phyloP scores from a whole-genome alignment of 163 green algal genomes.

The Volvox carteri region DNA sequence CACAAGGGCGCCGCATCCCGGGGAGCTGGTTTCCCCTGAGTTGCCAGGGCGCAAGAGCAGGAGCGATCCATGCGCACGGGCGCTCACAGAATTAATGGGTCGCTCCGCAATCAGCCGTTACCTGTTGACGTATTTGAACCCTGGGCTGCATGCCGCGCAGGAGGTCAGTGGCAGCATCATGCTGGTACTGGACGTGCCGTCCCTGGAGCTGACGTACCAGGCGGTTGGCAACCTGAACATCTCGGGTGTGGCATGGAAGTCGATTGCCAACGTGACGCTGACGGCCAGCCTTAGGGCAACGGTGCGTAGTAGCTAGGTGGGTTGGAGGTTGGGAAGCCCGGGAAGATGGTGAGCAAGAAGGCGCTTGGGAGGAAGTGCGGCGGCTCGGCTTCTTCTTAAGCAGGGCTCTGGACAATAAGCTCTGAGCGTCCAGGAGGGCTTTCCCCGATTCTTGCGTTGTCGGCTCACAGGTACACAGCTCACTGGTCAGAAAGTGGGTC shows the following conservation, averaged over 20 bases:
- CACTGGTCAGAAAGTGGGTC: too few species aligned
- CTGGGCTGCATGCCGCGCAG: background rate
- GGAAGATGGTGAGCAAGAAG: background rate
- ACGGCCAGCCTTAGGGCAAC: background rate
- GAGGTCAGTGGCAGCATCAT: background rate
- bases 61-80: too few species aligned
- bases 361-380: background rate
- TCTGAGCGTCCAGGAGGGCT: too few species aligned
- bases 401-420: background rate
- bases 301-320: background rate
- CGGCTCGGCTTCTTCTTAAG: background rate
- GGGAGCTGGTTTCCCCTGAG: too few species aligned
- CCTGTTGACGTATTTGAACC: too few species aligned
- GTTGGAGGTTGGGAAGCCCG: background rate
- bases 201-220: conserved; percentile 5
- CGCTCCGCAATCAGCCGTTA: too few species aligned
- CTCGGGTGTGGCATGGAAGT: background rate
- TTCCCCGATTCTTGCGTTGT: too few species aligned
- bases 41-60: too few species aligned
- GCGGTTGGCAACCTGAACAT: background rate
- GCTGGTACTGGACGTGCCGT: conserved; percentile 6
- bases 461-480: too few species aligned
- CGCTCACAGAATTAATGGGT: too few species aligned
- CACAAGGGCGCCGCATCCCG: too few species aligned
- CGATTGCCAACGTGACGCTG: conserved; percentile 27